A percentile compares a stretch with the other conserved stretches of the same genome.
phyloP scores from a whole-genome alignment of 2,329 filamentous ascomycete species.

The Acarospora socialis region DNA sequence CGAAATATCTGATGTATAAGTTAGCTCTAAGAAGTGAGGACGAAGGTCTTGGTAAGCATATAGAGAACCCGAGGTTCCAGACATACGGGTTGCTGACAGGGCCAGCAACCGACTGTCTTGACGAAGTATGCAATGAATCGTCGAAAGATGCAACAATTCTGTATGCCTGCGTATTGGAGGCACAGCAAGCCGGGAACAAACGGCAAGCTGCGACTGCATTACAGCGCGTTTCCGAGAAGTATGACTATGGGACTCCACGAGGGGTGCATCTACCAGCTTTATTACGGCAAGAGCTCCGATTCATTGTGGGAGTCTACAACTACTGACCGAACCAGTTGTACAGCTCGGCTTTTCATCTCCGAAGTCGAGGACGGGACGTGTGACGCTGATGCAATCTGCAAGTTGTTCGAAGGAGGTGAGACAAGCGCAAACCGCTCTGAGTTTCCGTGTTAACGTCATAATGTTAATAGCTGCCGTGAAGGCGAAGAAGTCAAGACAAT shows the following conservation, averaged over 20 bases:
- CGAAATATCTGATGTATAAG: constrained; percentile 63
- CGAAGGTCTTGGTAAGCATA: constrained; percentile 31
- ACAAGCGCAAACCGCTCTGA: constrained; percentile 9
- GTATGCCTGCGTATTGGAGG: constrained; percentile 68
- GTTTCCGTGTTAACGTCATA: constrained; percentile 15
- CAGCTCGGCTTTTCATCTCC: constrained; percentile 30
- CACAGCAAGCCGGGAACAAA: constrained; percentile 50
- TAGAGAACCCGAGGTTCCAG: too few relatives aligned
- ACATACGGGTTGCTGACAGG: too few relatives aligned
- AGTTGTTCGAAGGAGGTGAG: constrained; percentile 37
- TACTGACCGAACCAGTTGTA: constrained; percentile 23
- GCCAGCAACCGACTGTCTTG: constrained; percentile 49
- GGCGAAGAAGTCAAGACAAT: constrained; percentile 28
- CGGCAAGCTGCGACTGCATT: constrained; percentile 45
- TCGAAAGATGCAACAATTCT: constrained; percentile 48
- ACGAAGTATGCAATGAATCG: constrained; percentile 40
- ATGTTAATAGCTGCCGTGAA: constrained; percentile 32
- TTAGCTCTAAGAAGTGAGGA: constrained; percentile 48
- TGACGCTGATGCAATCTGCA: constrained; percentile 37
- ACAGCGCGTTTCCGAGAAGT: constrained; percentile 44
- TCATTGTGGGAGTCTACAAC: constrained; percentile 26
- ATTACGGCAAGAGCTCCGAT: constrained; percentile 45
- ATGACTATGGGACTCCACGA: constrained; percentile 33
- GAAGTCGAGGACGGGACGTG: constrained; percentile 24
- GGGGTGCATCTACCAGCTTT: constrained; percentile 48